These are phyloP conservation scores for Carex cristatella DNA, from an alignment of 176 grass and related monocot species.

Conservation along the genomic window DNA sequence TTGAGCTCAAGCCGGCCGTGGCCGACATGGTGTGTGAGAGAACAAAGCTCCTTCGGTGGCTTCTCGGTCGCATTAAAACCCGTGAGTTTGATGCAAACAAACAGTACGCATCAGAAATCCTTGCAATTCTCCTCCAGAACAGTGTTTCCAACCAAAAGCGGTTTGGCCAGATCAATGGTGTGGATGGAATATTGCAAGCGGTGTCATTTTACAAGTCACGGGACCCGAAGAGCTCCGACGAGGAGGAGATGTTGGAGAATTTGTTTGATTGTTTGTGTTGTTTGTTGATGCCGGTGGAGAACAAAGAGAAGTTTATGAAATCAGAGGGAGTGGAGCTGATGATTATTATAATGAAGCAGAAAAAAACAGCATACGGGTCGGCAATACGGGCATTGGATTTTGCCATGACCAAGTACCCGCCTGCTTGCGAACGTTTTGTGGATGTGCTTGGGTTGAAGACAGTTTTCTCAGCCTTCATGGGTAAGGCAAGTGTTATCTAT, in stretches of 20 bases:
- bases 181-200: constrained; percentile 70
- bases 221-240: constrained; percentile 78
- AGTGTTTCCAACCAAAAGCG: constrained; percentile 82
- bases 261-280: constrained; percentile 90
- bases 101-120: constrained; percentile 90
- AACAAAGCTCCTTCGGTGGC: constrained; percentile 80
- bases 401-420: constrained; percentile 87
- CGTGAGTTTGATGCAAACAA: constrained; percentile 94
- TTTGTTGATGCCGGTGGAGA: constrained; percentile 78
- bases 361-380: constrained; percentile 75
- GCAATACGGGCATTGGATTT: constrained; percentile 80
- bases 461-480: constrained; percentile 86
- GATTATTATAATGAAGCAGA: constrained; percentile 99
- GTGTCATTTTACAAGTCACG: constrained; percentile 92
- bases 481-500: constrained; percentile 79
- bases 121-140: constrained; percentile 85
- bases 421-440: constrained; percentile 82
- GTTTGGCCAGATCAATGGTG: constrained; percentile 79
- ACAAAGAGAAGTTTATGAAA: constrained; percentile 97
- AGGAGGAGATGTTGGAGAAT: constrained; percentile 99
- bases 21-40: constrained; percentile 72
- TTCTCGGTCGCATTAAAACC: constrained; percentile 66
- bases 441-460: constrained; percentile 95
- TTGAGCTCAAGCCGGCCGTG: constrained; percentile 68
- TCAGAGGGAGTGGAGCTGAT: constrained; percentile 91